Percentiles rank a stretch among this genome's conserved stretches.
Conservation (phyloP, 1,284 basidiomycete species). For the Phellinidium pouzarii region DNA sequence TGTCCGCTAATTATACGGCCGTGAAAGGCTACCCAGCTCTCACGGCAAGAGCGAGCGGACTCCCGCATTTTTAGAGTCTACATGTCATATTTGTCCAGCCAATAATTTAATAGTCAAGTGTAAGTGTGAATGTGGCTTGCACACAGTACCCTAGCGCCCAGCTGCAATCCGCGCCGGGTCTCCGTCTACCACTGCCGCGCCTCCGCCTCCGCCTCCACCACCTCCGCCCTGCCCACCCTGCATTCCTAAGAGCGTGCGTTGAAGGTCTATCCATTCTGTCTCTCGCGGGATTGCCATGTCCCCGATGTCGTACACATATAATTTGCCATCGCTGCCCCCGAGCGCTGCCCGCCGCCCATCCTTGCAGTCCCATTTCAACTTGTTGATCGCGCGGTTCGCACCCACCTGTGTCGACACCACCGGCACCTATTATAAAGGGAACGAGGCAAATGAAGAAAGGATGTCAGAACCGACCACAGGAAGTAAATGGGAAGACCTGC, state of each 20-base stretch:
- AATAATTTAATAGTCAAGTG: conserved; percentile 9
- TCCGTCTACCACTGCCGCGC: conserved; percentile 43
- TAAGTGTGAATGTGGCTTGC: not conserved
- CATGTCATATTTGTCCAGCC: not conserved
- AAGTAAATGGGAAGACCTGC: conserved; percentile 38
- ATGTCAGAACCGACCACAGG: conserved; percentile 2
- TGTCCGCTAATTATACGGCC: not conserved
- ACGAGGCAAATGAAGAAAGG: conserved; percentile 11
- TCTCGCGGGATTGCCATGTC: conserved; percentile 81
- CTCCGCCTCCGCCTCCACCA: conserved; percentile 30
- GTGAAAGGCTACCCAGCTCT: not conserved
- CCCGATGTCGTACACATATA: conserved; percentile 94
- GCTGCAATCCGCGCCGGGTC: conserved; percentile 37
- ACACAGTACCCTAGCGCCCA: conserved; percentile 34
- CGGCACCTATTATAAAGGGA: conserved; percentile 52
- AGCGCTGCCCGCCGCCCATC: conserved; percentile 80
- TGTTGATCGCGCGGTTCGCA: conserved; percentile 83
- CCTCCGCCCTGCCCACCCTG: conserved; percentile 35
- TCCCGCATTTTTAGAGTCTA: not conserved
- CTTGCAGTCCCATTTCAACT: conserved; percentile 88
- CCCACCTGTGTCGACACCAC: conserved; percentile 69
- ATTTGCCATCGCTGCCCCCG: conserved; percentile 85
- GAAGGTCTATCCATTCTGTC: conserved; percentile 85
- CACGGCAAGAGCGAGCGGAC: not conserved
- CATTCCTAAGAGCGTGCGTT: conserved; percentile 69